phyloP scores from a whole-genome alignment of 2,329 filamentous ascomycete genomes.

The Aspergillus neotritici region DNA sequence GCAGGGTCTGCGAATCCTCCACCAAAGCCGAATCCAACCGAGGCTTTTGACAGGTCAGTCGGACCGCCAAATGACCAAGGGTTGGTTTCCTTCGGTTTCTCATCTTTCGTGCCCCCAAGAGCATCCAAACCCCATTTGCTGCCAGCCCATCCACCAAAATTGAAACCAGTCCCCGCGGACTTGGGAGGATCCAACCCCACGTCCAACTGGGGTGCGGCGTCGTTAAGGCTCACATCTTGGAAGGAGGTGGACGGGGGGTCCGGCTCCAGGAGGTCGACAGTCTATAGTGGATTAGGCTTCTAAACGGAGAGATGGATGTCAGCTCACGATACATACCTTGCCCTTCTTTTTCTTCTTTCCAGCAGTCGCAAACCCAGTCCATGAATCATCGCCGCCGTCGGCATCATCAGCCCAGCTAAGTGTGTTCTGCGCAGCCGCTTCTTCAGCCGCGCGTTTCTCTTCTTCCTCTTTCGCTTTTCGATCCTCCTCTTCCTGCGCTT shows the following conservation, averaged over 20 bases:
- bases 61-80: constrained; percentile 37
- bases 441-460: constrained; percentile 25
- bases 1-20: constrained; percentile 31
- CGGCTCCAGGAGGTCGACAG: constrained; percentile 29
- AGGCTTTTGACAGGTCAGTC: constrained; percentile 32
- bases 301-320: neutral
- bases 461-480: constrained; percentile 20
- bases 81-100: constrained; percentile 33
- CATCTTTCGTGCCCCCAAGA: constrained; percentile 23
- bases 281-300: constrained; percentile 12
- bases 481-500: constrained; percentile 31
- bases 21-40: constrained; percentile 39
- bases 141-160: constrained; percentile 57
- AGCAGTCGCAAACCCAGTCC: constrained; percentile 45
- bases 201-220: constrained; percentile 53
- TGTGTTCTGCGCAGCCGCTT: constrained; percentile 23
- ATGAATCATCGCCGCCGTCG: constrained; percentile 47
- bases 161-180: constrained; percentile 33
- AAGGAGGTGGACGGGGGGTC: constrained; percentile 50
- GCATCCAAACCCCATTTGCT: constrained; percentile 43
- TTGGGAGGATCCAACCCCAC: constrained; percentile 49
- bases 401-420: constrained; percentile 44
- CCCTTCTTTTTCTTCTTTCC: constrained; percentile 55
- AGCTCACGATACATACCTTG: constrained; percentile 39
- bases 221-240: constrained; percentile 63